Evolutionary conservation across 495 filamentous ascomycete species (phyloP), one percentile per base, ranked within the genome.

Genomic region (Trichoderma virens): DNA sequence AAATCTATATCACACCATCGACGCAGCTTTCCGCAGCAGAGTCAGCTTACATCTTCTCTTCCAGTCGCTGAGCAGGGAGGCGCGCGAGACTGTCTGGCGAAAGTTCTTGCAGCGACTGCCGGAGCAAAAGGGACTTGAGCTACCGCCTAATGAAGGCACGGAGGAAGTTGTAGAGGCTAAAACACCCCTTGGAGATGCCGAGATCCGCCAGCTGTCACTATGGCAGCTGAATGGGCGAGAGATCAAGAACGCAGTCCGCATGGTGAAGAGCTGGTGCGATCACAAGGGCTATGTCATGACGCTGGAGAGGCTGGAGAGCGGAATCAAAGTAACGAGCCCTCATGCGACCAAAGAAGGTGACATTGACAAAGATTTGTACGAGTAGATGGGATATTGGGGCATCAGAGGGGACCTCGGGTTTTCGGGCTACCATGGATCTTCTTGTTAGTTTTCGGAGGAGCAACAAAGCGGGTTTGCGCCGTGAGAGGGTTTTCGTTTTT

Each of bases 221-320:
- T 72, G 78, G 65, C 67, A 79, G 62, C 71, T 88, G 72, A 88
- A 88, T 67, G 85, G 86, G 0, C 70, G 84, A 51, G 81, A 88
- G 73, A 89, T 88, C 65, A 86, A 86, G 72, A 89, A 87, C 69
- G 77, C 83, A 3, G 74, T 88, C 27, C 86, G 86, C 70, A 86
- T 73, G 71, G 67, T 69, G 1, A 62, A 62, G 32, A 71, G 64
- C 35, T 78, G 75, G 75, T 76, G 74, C 63, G 67, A 73, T 41
- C 66, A 72, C 68, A 76, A 75, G 69, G 66, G 64, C 14, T 74
- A 72, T 34, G 67, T 65, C 35, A 67, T 78, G 69, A 74, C 66
- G 27, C 64, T 78, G 60, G 45, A 66, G 51, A 63, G 73, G 59
- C 60, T 73, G 61, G 75, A 76, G 62, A 73, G 68, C 59, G 75